phyloP scores from a whole-genome alignment of 164 flowering plant genomes.

The Hamamelis virginiana region DNA sequence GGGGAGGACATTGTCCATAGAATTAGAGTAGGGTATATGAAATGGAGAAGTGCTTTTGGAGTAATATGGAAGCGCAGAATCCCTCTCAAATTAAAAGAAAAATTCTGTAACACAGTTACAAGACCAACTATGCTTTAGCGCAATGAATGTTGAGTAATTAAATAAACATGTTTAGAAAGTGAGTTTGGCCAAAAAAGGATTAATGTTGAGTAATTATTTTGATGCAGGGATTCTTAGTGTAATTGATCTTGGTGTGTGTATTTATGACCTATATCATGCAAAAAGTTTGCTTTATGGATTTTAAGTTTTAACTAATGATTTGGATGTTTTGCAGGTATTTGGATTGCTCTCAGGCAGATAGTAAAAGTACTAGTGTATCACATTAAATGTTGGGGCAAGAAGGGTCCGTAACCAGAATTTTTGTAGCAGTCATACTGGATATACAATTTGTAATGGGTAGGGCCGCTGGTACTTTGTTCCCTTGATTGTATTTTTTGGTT shows the following conservation, averaged over 20 bases:
- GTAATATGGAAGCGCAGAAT: too few species aligned
- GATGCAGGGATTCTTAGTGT: too few species aligned
- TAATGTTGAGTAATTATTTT: too few species aligned
- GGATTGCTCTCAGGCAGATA: conserved; percentile 7
- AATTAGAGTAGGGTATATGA: too few species aligned
- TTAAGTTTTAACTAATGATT: neutral
- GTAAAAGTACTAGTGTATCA: neutral
- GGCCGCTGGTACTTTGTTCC: neutral
- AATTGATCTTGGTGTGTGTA: neutral
- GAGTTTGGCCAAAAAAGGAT: too few species aligned
- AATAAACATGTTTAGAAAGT: too few species aligned
- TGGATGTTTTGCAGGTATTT: conserved; percentile 5
- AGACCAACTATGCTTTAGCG: too few species aligned
- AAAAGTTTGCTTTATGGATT: neutral
- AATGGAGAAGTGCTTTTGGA: too few species aligned
- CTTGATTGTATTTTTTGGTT: conserved; percentile 7
- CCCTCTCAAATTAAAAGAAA: too few species aligned
- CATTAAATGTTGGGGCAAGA: conserved; percentile 5
- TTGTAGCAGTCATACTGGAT: conserved; percentile 1
- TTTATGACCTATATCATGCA: neutral
- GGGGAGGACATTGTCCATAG: too few species aligned
- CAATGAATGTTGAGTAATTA: too few species aligned
- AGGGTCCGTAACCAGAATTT: conserved; percentile 7
- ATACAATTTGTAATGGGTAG: conserved; percentile 10
- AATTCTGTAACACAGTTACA: too few species aligned